These are phyloP conservation scores for Colletotrichum sp. DNA, from an alignment of 2,329 filamentous ascomycete genomes.

Conservation along the genomic window DNA sequence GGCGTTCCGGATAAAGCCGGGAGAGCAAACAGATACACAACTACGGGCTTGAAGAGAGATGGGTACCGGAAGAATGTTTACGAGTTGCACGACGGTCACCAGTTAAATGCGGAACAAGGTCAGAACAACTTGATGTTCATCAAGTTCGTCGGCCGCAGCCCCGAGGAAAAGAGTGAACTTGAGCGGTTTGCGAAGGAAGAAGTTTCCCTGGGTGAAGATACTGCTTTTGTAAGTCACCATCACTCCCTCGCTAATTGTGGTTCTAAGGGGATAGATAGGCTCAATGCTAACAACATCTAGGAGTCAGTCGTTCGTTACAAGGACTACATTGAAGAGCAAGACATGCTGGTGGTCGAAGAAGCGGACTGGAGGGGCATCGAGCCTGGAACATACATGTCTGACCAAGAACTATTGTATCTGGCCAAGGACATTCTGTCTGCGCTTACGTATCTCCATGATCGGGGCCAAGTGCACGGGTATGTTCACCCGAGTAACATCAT, in stretches of 20 bases:
- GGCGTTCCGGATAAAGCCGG: background rate
- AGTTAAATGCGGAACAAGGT: background rate
- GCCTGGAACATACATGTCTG: background rate
- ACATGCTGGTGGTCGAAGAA: background rate
- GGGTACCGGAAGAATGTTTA: background rate
- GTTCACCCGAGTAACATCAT: background rate
- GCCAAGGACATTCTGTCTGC: background rate
- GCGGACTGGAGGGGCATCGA: background rate
- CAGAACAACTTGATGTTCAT: background rate
- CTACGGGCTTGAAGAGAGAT: background rate
- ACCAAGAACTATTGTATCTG: background rate
- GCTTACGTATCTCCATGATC: background rate
- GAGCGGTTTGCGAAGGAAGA: background rate
- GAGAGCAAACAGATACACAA: background rate
- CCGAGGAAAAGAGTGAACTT: background rate
- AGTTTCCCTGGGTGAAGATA: background rate
- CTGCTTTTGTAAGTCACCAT: background rate
- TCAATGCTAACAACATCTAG: background rate
- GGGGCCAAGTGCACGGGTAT: background rate
- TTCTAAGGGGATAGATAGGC: rapidly evolving
- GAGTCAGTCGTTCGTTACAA: background rate
- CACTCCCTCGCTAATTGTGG: background rate
- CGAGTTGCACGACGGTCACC: background rate
- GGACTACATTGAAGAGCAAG: background rate
- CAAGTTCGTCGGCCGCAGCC: background rate